Evolutionary conservation across 768 basidiomycete species (phyloP), one percentile per base, ranked within the genome.

Genomic region (Suillus americanus): DNA sequence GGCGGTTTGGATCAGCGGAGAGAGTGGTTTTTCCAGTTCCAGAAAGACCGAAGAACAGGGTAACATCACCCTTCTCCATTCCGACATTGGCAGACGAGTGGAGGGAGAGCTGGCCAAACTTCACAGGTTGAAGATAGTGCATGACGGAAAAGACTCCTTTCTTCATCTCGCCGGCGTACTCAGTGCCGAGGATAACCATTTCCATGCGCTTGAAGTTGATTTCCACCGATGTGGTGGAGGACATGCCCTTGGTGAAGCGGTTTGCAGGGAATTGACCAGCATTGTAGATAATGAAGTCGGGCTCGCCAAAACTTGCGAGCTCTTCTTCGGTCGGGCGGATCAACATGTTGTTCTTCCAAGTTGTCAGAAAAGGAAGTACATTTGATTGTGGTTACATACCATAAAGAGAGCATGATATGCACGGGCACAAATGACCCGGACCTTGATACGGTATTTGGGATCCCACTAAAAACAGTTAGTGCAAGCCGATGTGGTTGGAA

Each of bases 121-220:
- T 99, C 83, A 99, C 90, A 7, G 97, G 97, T 83, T 97, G 95
- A 66, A 99, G 86, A 78, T 99, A 99, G 81, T 99, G 97, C 97
- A 99, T 99, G 71, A 99, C 95, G 51, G 92, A 94, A 83, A 99
- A 99, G 77, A 99, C 94, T 74, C 97, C 97, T 88, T 99, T 99
- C 83, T 99, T 99, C 97, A 99, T 99, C 83, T 99, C 95, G 60
- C 95, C 95, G 37, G 95, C 95, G 74, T 98, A 98, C 76, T 98
- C 95, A 33, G 95, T 97, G 62, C 93, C 97, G 71, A 99, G 93
- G 74, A 99, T 99, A 73, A 99, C 97, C 97, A 99, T 99, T 79
- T 99, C 97, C 95, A 95, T 97, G 46, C 97, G 93, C 85, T 97
- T 97, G 81, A 99, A 99, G 87, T 99, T 99, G 84, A 99, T 94